phyloP scores from a whole-genome alignment of 1,284 basidiomycete genomes.

The Trametes polyzona region DNA sequence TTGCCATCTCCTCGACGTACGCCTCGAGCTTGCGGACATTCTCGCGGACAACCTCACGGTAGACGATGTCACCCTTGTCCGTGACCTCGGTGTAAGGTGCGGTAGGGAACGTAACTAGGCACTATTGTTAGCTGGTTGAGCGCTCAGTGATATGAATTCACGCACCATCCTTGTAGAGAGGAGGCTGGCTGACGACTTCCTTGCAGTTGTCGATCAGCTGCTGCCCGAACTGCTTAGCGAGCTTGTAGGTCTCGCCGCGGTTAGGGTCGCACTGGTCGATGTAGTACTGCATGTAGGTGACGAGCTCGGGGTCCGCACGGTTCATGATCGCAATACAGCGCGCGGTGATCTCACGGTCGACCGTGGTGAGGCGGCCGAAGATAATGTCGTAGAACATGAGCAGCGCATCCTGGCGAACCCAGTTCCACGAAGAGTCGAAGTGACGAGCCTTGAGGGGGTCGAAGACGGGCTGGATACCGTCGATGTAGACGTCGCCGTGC shows the following conservation, averaged over 20 bases:
- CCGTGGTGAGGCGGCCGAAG: slow-evolving; percentile 90
- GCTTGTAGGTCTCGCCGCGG: slow-evolving; percentile 89
- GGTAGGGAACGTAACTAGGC: slow-evolving; percentile 93
- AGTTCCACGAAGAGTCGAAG: slow-evolving; percentile 99
- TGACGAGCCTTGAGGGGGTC: slow-evolving; percentile 95
- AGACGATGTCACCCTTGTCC: slow-evolving; percentile 92
- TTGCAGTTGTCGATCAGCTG: slow-evolving; percentile 94
- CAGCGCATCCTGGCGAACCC: slow-evolving; percentile 95
- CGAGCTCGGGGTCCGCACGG: slow-evolving; percentile 88
- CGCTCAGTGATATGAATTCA: neutral
- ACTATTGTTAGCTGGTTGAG: slow-evolving; percentile 15
- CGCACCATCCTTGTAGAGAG: slow-evolving; percentile 92
- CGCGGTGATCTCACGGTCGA: slow-evolving; percentile 95
- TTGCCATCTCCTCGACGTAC: slow-evolving; percentile 99
- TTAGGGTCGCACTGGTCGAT: slow-evolving; percentile 84
- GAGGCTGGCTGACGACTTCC: slow-evolving; percentile 82
- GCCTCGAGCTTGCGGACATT: slow-evolving; percentile 97
- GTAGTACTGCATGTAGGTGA: slow-evolving; percentile 95
- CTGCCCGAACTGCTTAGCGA: slow-evolving; percentile 97
- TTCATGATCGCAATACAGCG: slow-evolving; percentile 98
- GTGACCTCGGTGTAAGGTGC: slow-evolving; percentile 95
- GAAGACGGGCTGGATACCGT: slow-evolving; percentile 94
- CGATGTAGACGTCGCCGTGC: slow-evolving; percentile 92
- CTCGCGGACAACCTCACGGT: slow-evolving; percentile 92
- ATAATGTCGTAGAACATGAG: slow-evolving; percentile 98